These are phyloP conservation scores for Pluteus cervinus DNA, from an alignment of 768 basidiomycete genomes.

Conservation along the genomic window DNA sequence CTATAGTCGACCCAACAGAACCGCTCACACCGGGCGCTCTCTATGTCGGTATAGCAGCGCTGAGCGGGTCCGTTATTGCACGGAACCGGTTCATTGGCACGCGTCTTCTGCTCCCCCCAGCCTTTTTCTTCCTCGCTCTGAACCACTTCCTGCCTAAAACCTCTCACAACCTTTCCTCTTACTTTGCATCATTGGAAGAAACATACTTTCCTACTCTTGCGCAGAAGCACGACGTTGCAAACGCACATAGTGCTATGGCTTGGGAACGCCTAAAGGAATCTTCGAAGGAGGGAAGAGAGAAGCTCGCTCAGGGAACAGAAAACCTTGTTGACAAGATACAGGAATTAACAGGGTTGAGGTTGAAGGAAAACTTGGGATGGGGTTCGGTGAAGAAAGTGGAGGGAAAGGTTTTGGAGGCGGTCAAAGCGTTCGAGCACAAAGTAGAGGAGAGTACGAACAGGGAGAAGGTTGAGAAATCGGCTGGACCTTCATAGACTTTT, in stretches of 20 bases:
- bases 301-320: conserved; percentile 38
- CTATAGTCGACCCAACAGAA: conserved; percentile 75
- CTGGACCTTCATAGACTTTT: neutral
- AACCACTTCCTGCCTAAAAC: conserved; percentile 87
- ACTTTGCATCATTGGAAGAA: conserved; percentile 67
- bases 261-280: conserved; percentile 52
- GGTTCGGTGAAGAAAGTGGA: conserved; percentile 15
- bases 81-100: conserved; percentile 68
- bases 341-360: conserved; percentile 66
- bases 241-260: conserved; percentile 54
- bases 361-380: conserved; percentile 53
- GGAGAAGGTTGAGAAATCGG: neutral
- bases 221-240: conserved; percentile 58
- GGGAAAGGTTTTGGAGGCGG: conserved; percentile 15
- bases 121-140: conserved; percentile 62
- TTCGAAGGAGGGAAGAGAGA: conserved; percentile 38
- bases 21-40: conserved; percentile 83
- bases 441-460: neutral
- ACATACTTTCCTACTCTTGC: conserved; percentile 63
- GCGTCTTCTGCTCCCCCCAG: conserved; percentile 71
- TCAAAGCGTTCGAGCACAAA: conserved; percentile 12
- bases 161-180: conserved; percentile 58
- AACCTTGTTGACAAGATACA: conserved; percentile 51
- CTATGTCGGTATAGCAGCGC: conserved; percentile 83
- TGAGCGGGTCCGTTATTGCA: conserved; percentile 83